phyloP scores from a whole-genome alignment of 176 grass and related monocot genomes.

The Alopecurus myosuroides region DNA sequence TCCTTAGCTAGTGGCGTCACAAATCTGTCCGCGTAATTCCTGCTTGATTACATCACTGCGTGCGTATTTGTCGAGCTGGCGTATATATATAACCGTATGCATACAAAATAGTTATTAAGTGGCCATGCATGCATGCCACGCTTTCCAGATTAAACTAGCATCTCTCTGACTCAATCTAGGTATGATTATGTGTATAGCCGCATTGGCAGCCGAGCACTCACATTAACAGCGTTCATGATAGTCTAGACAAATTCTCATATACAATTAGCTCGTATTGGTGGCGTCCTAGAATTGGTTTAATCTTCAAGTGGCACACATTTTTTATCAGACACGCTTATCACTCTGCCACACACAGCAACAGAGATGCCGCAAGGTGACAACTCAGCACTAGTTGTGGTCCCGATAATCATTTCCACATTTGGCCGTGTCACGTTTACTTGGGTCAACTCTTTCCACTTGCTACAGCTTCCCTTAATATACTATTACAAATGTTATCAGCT shows the following conservation, averaged over 20 bases:
- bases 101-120: background rate
- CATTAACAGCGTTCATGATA: background rate
- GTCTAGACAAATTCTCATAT: background rate
- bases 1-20: too few species aligned
- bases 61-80: constrained; percentile 25
- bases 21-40: background rate
- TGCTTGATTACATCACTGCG: constrained; percentile 42
- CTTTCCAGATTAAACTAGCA: too few species aligned
- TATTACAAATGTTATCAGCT: too few species aligned
- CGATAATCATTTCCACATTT: background rate
- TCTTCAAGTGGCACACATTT: background rate
- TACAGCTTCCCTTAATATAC: too few species aligned
- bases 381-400: background rate
- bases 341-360: background rate
- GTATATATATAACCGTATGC: background rate
- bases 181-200: background rate
- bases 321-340: background rate
- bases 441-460: too few species aligned
- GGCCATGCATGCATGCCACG: constrained; percentile 22
- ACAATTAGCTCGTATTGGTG: background rate
- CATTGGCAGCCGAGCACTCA: background rate
- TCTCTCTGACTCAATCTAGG: too few species aligned
- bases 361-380: background rate
- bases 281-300: background rate
- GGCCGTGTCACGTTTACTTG: background rate